Conservation (phyloP, 1,139 yeast genomes). For the Saccharomyces hybrid region DNA sequence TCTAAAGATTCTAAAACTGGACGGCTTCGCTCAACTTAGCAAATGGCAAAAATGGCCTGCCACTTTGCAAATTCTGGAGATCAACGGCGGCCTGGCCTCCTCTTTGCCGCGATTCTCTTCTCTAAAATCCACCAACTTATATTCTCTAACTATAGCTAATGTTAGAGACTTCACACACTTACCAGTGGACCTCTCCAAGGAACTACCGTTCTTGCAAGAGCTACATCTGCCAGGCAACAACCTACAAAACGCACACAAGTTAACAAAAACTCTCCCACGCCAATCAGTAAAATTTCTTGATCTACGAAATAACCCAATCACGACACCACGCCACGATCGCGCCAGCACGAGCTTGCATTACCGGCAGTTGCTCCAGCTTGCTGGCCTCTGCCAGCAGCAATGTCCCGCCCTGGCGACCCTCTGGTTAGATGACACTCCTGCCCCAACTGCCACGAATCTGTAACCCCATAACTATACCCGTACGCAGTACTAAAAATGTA, state of each 20-base stretch:
- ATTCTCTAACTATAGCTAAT: constrained; percentile 1
- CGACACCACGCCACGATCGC: not conserved
- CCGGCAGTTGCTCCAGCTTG: not conserved
- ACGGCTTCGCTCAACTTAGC: constrained; percentile 2
- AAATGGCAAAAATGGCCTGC: constrained; percentile 1
- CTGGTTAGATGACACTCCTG: not conserved
- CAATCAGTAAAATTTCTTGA: not conserved
- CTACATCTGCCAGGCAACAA: constrained; percentile 2
- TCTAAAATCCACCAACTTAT: not conserved
- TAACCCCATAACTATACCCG: not conserved
- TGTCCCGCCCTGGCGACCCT: not conserved
- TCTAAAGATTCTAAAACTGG: constrained; percentile 6
- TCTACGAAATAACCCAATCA: constrained; percentile 3
- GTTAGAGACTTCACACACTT: not conserved
- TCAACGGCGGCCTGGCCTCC: constrained; percentile 2
- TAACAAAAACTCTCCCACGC: constrained; percentile 4
- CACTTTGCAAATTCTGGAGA: constrained; percentile 3
- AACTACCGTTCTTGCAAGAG: constrained; percentile 5
- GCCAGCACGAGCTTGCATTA: not conserved
- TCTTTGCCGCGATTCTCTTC: constrained; percentile 1
- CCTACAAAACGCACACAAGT: constrained; percentile 1
- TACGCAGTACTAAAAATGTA: not conserved
- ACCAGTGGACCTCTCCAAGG: not conserved
- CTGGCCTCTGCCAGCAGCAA: not conserved
- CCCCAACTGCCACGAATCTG: not conserved